phyloP scores from a whole-genome alignment of 2,329 filamentous ascomycete genomes.

The Paramyrothecium roridum region DNA sequence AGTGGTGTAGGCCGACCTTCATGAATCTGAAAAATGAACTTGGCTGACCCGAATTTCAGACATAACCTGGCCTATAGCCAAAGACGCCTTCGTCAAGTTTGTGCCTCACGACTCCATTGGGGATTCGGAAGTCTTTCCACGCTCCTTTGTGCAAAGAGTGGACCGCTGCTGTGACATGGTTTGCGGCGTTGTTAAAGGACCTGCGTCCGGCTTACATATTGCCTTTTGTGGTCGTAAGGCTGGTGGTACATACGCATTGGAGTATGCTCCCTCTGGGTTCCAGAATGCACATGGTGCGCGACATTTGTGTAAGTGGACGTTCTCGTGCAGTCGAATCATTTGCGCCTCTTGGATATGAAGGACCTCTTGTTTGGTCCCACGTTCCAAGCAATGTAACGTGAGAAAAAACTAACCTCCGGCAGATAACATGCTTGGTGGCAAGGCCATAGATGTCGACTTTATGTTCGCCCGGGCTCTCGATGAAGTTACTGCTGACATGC shows the following conservation, averaged over 20 bases:
- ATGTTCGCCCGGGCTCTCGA: not conserved
- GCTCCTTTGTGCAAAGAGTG: not conserved
- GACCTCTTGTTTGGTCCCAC: not conserved
- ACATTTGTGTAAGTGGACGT: not conserved
- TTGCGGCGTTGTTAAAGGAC: not conserved
- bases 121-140: not conserved
- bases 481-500: not conserved
- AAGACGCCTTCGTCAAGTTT: conserved; percentile 1
- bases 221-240: not conserved
- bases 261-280: not conserved
- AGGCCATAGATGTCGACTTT: conserved; percentile 1
- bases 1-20: not conserved
- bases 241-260: not conserved
- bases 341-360: not conserved
- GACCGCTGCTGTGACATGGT: not conserved
- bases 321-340: not conserved
- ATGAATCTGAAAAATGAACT: not conserved
- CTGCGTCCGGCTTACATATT: not conserved
- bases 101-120: not conserved
- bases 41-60: not conserved
- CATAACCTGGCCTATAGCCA: not conserved
- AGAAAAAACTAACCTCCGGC: not conserved
- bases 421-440: not conserved
- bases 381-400: not conserved
- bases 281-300: not conserved